Evolutionary conservation across 257 asterid species (phyloP).

Genomic region (Marsdenia floribunda): DNA sequence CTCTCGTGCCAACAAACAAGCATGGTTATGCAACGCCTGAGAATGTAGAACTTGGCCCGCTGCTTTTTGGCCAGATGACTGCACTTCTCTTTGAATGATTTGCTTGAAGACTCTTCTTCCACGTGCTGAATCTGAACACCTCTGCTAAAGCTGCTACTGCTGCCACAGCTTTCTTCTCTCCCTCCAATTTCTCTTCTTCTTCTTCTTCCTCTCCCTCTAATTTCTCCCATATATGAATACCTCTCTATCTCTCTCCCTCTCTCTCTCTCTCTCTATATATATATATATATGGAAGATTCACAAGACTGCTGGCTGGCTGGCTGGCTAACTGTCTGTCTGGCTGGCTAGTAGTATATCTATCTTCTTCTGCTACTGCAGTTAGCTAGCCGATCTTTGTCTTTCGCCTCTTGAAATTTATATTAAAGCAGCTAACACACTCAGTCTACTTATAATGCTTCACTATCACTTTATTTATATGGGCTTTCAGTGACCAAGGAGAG

Average conservation of each 20-base stretch:
- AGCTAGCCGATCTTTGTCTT: not conserved
- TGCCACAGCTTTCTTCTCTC: not conserved
- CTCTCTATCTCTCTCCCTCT: not conserved
- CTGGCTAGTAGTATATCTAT: too few relatives aligned
- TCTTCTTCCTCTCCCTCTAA: too few relatives aligned
- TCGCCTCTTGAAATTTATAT: not conserved
- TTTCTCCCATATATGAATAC: slow-evolving; percentile 8
- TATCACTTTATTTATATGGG: slow-evolving; percentile 11
- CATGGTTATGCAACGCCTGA: slow-evolving; percentile 76
- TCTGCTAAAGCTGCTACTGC: not conserved
- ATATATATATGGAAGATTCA: not conserved
- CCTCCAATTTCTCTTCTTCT: too few relatives aligned
- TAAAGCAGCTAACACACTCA: not conserved
- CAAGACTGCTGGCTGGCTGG: not conserved
- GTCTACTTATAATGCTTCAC: not conserved
- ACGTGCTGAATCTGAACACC: slow-evolving; percentile 11
- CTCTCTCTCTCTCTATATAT: not conserved
- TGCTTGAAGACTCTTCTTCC: slow-evolving; percentile 16
- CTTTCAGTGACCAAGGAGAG: not conserved
- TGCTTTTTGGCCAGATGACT: slow-evolving; percentile 48
- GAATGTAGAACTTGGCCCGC: slow-evolving; percentile 65
- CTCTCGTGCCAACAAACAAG: slow-evolving; percentile 77
- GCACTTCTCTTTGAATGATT: slow-evolving; percentile 53
- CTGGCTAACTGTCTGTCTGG: too few relatives aligned
- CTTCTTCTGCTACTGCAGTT: not conserved